A percentile compares a stretch with the other conserved stretches of the same genome.
Evolutionary conservation across 495 filamentous ascomycete genomes (phyloP).

Genomic region (Friedmanniomyces simplex): DNA sequence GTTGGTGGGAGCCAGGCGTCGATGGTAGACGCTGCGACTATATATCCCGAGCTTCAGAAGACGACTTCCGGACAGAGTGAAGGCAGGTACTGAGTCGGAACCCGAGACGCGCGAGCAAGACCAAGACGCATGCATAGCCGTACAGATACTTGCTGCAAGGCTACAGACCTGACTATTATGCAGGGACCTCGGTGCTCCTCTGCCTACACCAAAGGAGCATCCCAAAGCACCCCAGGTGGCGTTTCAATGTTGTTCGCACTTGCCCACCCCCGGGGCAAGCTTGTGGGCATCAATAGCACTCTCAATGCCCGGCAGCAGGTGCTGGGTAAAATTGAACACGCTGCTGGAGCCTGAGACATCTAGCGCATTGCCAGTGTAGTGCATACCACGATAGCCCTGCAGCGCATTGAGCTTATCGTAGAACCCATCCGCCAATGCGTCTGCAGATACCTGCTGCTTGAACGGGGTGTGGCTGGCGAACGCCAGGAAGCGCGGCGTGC

Average conservation of each 20-base stretch:
- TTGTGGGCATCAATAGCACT: background rate
- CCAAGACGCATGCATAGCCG: background rate
- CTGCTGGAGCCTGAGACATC: background rate
- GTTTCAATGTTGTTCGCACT: background rate
- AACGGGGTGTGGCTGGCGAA: constrained; percentile 20
- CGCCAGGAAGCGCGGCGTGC: constrained; percentile 25
- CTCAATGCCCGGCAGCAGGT: background rate
- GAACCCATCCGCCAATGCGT: constrained; percentile 37
- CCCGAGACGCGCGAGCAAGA: background rate
- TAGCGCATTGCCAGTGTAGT: constrained; percentile 41
- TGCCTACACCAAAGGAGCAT: too few relatives aligned
- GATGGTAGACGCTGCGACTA: too few relatives aligned
- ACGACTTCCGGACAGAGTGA: too few relatives aligned
- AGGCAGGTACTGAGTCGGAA: background rate
- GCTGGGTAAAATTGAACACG: background rate
- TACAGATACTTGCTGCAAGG: background rate
- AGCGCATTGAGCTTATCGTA: constrained; percentile 40
- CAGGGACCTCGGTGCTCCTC: too few relatives aligned
- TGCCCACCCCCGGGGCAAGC: background rate
- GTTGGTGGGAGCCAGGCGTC: too few relatives aligned
- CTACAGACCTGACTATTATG: too few relatives aligned
- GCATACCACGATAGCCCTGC: constrained; percentile 43
- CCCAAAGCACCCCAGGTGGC: too few relatives aligned
- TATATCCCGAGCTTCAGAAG: too few relatives aligned
- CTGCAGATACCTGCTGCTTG: constrained; percentile 21